Evolutionary conservation across 2,329 filamentous ascomycete species (phyloP), one percentile per base, ranked within the genome.

Genomic region (Aspergillus floridensis): DNA sequence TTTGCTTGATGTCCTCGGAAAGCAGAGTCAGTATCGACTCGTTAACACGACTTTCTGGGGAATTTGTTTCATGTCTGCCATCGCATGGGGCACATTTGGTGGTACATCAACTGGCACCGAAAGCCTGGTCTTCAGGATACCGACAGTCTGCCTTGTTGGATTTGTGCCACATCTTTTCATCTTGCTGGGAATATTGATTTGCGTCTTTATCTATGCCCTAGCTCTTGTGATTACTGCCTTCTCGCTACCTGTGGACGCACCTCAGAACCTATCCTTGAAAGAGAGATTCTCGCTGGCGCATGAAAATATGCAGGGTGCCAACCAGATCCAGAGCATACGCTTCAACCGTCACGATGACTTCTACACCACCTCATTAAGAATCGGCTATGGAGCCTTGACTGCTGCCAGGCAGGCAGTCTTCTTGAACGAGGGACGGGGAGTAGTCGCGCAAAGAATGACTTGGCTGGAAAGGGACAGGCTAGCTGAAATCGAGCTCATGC

Each of bases 331-430:
- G 1, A 88, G 89, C 44, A 86, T 97, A 41, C 86, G 88, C 12
- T 85, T 98, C 57, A 91, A 88, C 48, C 87, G 90, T 80, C 87
- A 92, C 57, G 96, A 98, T 81, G 95, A 99, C 72, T 97, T 98
- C 71, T 99, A 98, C 73, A 96, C 92, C 0, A 90, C 92, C 0
- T 80, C 98, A 4, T 82, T 98, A 3, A 88, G 93, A 60, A 86
- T 92, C 38, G 95, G 95, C 0, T 97, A 97, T 70, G 88, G 88
- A 11, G 88, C 93, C 12, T 86, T 98, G 61, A 96, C 92, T 0
- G 93, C 96, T 74, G 95, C 95, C 0, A 96, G 92, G 68, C 93
- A 98, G 75, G 93, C 93, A 3, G 95, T 98, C 0, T 98, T 96
- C 70, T 80, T 99, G 11, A 96, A 97, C 62, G 93, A 98, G 74